phyloP scores from a whole-genome alignment of 768 basidiomycete genomes.

The Crassisporium funariophilum region DNA sequence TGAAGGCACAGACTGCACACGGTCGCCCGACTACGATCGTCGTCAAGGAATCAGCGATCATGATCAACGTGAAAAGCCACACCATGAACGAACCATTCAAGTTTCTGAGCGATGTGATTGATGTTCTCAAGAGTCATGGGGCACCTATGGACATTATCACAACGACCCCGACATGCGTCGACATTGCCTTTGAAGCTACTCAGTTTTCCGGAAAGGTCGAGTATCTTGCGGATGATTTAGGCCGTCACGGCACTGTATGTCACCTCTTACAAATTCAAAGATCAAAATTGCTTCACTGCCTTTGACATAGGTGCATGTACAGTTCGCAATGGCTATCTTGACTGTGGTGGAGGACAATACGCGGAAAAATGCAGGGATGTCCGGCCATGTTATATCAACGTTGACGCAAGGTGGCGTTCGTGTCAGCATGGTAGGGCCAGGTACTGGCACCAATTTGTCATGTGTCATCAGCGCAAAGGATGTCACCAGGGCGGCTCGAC shows the following conservation, averaged over 20 bases:
- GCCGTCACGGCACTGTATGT: conserved; percentile 75
- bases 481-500: too few relatives aligned
- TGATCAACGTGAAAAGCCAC: conserved; percentile 1
- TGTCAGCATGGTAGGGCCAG: conserved; percentile 96
- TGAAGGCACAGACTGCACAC: neutral
- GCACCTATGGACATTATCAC: conserved; percentile 92
- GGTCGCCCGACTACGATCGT: conserved; percentile 6
- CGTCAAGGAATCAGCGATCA: conserved; percentile 6
- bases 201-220: conserved; percentile 60
- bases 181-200: conserved; percentile 86
- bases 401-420: conserved; percentile 88
- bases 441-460: conserved; percentile 85
- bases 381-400: conserved; percentile 87
- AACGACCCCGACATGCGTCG: conserved; percentile 90
- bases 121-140: conserved; percentile 36
- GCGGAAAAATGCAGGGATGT: conserved; percentile 86
- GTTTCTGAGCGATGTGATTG: neutral
- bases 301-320: conserved; percentile 65
- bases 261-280: too few relatives aligned
- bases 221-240: conserved; percentile 69
- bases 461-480: conserved; percentile 83
- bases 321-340: conserved; percentile 84
- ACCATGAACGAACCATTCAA: neutral
- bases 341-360: conserved; percentile 92
- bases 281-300: too few relatives aligned